A percentile compares a stretch with the other conserved stretches of the same genome.
These are phyloP conservation scores for Neopestalotiopsis clavispora DNA, from an alignment of 2,329 filamentous ascomycete genomes.

Conservation along the genomic window DNA sequence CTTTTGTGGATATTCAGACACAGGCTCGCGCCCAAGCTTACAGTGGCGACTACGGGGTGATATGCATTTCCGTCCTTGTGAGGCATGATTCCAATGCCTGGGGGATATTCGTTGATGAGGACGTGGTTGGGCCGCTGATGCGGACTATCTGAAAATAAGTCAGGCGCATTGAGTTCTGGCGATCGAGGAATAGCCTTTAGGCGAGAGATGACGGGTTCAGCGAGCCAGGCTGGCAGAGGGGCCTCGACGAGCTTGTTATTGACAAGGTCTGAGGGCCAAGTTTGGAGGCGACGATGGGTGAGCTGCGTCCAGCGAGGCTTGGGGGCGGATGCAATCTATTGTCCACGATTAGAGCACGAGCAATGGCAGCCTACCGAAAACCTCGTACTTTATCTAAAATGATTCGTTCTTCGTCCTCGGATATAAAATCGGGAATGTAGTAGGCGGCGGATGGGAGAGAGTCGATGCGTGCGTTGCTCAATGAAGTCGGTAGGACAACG, in stretches of 20 bases:
- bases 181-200: conserved; percentile 55
- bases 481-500: conserved; percentile 46
- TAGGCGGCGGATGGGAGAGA: conserved; percentile 70
- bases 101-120: conserved; percentile 88
- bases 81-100: conserved; percentile 93
- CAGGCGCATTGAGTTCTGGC: conserved; percentile 28
- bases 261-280: conserved; percentile 84
- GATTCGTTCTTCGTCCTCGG: conserved; percentile 69
- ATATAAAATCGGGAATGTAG: conserved; percentile 89
- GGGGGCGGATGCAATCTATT: conserved; percentile 64
- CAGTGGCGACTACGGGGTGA: conserved; percentile 84
- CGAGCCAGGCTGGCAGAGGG: conserved; percentile 77
- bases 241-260: conserved; percentile 77
- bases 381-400: conserved; percentile 73
- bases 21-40: conserved; percentile 79
- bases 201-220: conserved; percentile 69
- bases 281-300: conserved; percentile 85
- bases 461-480: conserved; percentile 57
- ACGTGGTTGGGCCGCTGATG: conserved; percentile 87
- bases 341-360: conserved; percentile 47
- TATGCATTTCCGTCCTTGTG: conserved; percentile 94
- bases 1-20: conserved; percentile 78
- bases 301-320: conserved; percentile 85
- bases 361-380: conserved; percentile 20
- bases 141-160: conserved; percentile 68